Base-by-base conservation (phyloP, 495 filamentous ascomycete species). In the Aspergillus incahuasiensis region DNA sequence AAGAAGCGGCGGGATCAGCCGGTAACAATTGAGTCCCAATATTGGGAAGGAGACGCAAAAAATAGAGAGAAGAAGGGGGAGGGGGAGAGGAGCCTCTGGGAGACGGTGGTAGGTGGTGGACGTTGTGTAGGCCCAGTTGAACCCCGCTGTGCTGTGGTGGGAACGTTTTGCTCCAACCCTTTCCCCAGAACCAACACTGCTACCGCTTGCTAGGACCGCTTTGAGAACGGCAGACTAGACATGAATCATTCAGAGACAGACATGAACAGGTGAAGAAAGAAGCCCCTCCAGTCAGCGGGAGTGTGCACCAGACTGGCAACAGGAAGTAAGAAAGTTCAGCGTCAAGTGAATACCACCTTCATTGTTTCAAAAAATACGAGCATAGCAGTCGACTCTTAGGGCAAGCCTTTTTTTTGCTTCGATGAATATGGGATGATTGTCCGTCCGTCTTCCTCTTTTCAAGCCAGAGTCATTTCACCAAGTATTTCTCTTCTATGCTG, bases 1-100 rank as follows among this genome's bases (percentile, higher is more conserved):
- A 42, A 56, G 53, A 44, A 57, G 32, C 12, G 55, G 39, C 22
- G 38, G 28, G 48, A 40, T 45, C 39, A 44, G 46, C 19, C 38
- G 22, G 45, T 44, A 15, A 45, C 54, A 56, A 56, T 56, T 56
- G 54, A 56, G 21, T 32, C 47, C 47, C 38, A 50, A 24, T 47
- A 42, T 78, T 83, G 48, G 73, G 42, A 45, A 46, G 20, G 19
- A 51, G 42, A 39, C 43, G 21, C 30, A 44, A 32, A 48, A 24
- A 6, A 18, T 43, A 24, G 41, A 46, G 39, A 47, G 12, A 35
- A 39, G 28, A 24, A 12, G 45, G 34, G 49, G 38, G 18, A 28
- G 32, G 39, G 45, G 34, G 39, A 28, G 30, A 42, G 43, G 45
- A 39, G 39, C 39, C 56, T 49, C 49, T 49, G 46, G 39, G 51